phyloP scores from a whole-genome alignment of 257 asterid genomes.

The Fraxinus cuspidata region DNA sequence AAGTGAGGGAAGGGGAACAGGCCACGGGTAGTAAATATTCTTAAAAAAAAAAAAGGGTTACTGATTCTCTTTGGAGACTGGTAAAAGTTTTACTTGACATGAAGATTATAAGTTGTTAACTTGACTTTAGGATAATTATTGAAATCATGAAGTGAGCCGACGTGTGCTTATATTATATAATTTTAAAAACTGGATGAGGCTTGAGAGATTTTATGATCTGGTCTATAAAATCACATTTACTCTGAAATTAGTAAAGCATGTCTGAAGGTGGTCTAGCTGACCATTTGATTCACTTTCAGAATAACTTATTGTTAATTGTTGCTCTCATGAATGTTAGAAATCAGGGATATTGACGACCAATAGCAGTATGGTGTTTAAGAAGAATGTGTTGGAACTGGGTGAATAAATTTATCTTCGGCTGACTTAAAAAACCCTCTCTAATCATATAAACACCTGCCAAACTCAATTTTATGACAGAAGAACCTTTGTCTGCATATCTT shows the following conservation, averaged over 20 bases:
- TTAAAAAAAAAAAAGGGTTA: neutral
- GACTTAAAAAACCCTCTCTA: neutral
- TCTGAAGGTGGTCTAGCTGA: neutral
- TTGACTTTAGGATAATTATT: neutral
- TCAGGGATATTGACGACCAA: neutral
- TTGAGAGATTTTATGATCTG: neutral
- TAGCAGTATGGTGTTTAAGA: neutral
- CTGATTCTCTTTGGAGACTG: neutral
- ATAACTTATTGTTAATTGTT: neutral
- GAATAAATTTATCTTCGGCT: neutral
- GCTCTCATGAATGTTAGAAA: conserved; percentile 1
- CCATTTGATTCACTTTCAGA: neutral
- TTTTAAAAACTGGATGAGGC: conserved; percentile 8
- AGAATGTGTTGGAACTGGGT: neutral
- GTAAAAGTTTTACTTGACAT: neutral
- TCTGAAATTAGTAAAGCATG: conserved; percentile 2
- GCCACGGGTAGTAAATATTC: neutral
- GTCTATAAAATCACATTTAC: neutral
- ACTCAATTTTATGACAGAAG: neutral
- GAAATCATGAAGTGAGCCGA: neutral
- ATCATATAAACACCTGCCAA: neutral
- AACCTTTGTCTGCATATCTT: neutral
- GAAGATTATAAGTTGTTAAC: neutral
- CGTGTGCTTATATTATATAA: conserved; percentile 8
- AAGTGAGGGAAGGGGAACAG: neutral